Base-by-base conservation (phyloP, 2,329 filamentous ascomycete species). In the Colletotrichum filicis region DNA sequence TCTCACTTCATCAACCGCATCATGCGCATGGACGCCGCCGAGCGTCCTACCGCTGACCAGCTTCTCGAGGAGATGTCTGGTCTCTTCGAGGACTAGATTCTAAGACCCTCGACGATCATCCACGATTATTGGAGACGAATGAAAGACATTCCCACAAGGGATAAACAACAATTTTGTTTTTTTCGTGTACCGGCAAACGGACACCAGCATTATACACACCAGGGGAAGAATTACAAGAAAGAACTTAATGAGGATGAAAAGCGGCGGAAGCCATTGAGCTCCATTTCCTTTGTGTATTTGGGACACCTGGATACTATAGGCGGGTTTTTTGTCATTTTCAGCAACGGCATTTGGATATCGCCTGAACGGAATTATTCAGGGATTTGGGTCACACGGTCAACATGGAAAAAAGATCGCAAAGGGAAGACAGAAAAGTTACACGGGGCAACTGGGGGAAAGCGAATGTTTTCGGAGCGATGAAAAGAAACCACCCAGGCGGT, bases 11-110 rank as follows among this genome's bases (percentile, higher is more conserved):
- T 73, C 56, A 73, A 73, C 56, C 71, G 66, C 56, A 73, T 73
- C 60, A 73, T 73, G 71, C 71, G 71, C 28, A 73, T 73, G 71
- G 71, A 73, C 12, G 71, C 71, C 11, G 71, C 66, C 11, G 71
- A 73, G 66, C 71, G 71, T 14, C 71, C 71, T 5, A 57, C 71
- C 5, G 71, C 71, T 7, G 71, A 73, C 35, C 71, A 73, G 59
- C 71, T 73, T 1, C 56, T 73, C 14, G 71, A 73, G n/a, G 66
- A 73, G 60, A 73, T 73, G 71, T 71, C 66, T 4, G 71, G 71
- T 9, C 61, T 73, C 4, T 73, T 73, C 2, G 66, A 71, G 60
- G 71, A 73, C 22, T 73, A 66, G 42, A 11, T 2, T 12, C 2
- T 1, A 1, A 6, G 1, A 4, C 12, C 12, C 11, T 24, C 22